These are phyloP conservation scores for Dipteronia sinensis DNA, from an alignment of 345 rosid species.

Conservation along the genomic window DNA sequence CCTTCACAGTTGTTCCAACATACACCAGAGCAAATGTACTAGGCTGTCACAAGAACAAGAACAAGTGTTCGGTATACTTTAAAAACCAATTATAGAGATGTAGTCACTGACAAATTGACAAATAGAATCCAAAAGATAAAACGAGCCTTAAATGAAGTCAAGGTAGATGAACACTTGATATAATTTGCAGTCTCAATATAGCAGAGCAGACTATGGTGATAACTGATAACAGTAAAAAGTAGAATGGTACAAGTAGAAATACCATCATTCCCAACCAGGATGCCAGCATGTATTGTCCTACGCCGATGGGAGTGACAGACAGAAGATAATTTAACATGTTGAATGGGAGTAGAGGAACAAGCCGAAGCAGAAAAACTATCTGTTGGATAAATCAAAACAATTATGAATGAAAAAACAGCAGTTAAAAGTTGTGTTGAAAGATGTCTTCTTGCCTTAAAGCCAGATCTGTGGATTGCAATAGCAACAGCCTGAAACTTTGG, in stretches of 20 bases:
- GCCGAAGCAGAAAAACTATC: slow-evolving; percentile 61
- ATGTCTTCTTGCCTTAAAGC: slow-evolving; percentile 50
- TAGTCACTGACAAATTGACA: neutral
- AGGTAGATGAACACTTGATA: neutral
- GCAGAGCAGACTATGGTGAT: neutral
- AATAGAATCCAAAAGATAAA: neutral
- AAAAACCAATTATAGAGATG: slow-evolving; percentile 4
- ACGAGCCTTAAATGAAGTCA: neutral
- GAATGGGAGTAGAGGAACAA: slow-evolving; percentile 64
- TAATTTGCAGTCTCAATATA: neutral
- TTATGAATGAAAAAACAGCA: too few relatives aligned
- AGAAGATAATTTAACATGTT: slow-evolving; percentile 61
- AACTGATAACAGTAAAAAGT: neutral
- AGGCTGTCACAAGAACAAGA: slow-evolving; percentile 40
- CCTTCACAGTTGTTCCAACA: slow-evolving; percentile 60
- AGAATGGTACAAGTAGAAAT: slow-evolving; percentile 8
- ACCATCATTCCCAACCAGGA: slow-evolving; percentile 70
- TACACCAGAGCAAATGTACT: slow-evolving; percentile 55
- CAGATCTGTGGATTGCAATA: slow-evolving; percentile 51
- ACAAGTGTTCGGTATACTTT: neutral
- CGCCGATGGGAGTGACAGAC: slow-evolving; percentile 55
- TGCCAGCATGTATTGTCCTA: slow-evolving; percentile 53
- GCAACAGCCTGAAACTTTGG: slow-evolving; percentile 57
- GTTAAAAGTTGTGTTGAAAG: neutral
- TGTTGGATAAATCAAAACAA: slow-evolving; percentile 29